Percentiles rank a stretch among this genome's conserved stretches.
phyloP scores from a whole-genome alignment of 768 basidiomycete species.

The Boletus huronensis region DNA sequence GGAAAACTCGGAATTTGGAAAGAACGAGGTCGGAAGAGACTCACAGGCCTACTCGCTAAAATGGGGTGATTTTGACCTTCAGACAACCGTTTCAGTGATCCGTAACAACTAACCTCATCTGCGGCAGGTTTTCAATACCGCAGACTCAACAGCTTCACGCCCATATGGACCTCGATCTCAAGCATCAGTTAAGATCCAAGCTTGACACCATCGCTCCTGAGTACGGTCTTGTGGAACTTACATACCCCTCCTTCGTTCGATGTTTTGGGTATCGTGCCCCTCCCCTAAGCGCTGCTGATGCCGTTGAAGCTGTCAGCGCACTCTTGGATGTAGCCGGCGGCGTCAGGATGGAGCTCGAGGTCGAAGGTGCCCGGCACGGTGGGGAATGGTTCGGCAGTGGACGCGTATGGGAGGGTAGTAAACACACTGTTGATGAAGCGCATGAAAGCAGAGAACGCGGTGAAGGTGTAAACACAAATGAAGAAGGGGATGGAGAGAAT shows the following conservation, averaged over 20 bases:
- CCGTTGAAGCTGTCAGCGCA: conserved; percentile 84
- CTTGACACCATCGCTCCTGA: conserved; percentile 89
- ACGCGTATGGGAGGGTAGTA: conserved; percentile 65
- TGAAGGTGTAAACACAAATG: conserved; percentile 30
- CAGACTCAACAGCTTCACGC: conserved; percentile 93
- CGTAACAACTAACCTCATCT: conserved; percentile 7
- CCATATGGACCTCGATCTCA: conserved; percentile 97
- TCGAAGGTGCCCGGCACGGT: conserved; percentile 83
- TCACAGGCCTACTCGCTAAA: conserved; percentile 92
- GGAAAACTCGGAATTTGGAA: conserved; percentile 96
- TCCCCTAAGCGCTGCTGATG: conserved; percentile 88
- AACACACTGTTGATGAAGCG: conserved; percentile 34
- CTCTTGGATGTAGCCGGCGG: conserved; percentile 90
- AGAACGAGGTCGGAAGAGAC: conserved; percentile 82
- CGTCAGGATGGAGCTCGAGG: conserved; percentile 84
- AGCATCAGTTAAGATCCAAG: conserved; percentile 72
- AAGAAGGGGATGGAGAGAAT: conserved; percentile 19
- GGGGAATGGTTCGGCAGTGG: conserved; percentile 96
- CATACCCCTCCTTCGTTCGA: conserved; percentile 91
- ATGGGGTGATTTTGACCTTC: conserved; percentile 73
- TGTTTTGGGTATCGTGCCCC: conserved; percentile 87
- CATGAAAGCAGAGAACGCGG: conserved; percentile 29
- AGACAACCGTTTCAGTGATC: not conserved
- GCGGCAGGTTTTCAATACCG: conserved; percentile 78
- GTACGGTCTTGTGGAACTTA: conserved; percentile 89